Evolutionary conservation across 495 filamentous ascomycete genomes (phyloP).

Genomic region (Xeromyces bisporus): DNA sequence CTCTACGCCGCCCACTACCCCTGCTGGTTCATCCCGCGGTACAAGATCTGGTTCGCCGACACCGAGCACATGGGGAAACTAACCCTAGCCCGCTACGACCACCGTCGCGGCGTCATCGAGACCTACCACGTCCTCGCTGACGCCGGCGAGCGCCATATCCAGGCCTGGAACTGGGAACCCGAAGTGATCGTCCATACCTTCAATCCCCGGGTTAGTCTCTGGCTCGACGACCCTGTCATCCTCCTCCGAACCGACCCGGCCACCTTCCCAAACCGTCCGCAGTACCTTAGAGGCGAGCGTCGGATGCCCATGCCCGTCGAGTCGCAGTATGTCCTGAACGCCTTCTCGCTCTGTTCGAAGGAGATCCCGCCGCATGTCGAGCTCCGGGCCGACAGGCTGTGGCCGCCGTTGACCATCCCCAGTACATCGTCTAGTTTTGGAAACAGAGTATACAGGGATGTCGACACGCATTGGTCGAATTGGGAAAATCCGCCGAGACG

Average conservation of each 20-base stretch:
- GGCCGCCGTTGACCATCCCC: constrained; percentile 63
- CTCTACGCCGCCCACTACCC: constrained; percentile 61
- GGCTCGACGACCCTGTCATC: constrained; percentile 53
- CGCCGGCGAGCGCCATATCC: constrained; percentile 29
- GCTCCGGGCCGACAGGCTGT: constrained; percentile 26
- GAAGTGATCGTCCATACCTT: constrained; percentile 63
- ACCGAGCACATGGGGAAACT: constrained; percentile 48
- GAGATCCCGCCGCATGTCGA: constrained; percentile 11
- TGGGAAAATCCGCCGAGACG: constrained; percentile 23
- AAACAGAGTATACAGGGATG: constrained; percentile 13
- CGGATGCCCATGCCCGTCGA: constrained; percentile 37
- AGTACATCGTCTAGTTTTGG: no score
- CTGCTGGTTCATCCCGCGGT: constrained; percentile 65
- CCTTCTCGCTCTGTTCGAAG: constrained; percentile 27
- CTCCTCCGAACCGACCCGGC: constrained; percentile 30
- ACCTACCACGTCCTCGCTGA: constrained; percentile 60
- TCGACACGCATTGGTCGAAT: constrained; percentile 15
- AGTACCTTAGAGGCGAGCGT: constrained; percentile 22
- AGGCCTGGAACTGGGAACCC: constrained; percentile 45
- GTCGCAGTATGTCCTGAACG: constrained; percentile 28
- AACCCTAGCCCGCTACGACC: constrained; percentile 56
- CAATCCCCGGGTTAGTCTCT: constrained; percentile 47
- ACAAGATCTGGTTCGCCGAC: constrained; percentile 80
- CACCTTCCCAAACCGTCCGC: constrained; percentile 3
- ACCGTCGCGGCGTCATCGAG: constrained; percentile 56